Base-by-base conservation (phyloP, 108 stramenopile species). In the Fragilaria crotonensis region DNA sequence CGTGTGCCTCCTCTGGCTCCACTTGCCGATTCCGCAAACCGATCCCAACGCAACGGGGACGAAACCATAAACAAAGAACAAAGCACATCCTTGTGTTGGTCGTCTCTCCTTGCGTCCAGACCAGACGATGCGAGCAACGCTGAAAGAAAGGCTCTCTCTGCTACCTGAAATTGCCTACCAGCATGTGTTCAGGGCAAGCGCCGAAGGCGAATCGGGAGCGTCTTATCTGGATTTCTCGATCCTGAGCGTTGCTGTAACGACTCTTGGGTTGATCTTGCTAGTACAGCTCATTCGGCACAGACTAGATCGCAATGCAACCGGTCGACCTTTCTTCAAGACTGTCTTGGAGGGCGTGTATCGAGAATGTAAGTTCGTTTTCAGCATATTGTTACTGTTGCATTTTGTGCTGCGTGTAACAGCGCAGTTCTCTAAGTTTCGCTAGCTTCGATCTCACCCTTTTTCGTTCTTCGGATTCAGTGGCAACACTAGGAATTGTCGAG, bases 301-400 rank as follows among this genome's bases (percentile, higher is more conserved):
- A 31, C 31, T 92, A 19, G 87, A 93, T 64, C 68, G 64, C 30
- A 60, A 59, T 19, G 87, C 86, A 25, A 72, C 65, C 23, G 83
- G 79, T 11, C 63, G 64, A 28, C 85, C 81, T 1, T 89, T 87
- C 58, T 84, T 78, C 58, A 58, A 77, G 26, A 74, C 72, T 22
- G 91, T 93, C 18, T 25, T 93, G 60, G 78, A 87, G 31, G 67
- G 66, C 36, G 78, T 85, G 32, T 89, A 93, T 57, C 67, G 80
- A 9, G 91, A 93, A 75, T 46, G 82, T 88, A 72, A 81, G 86
- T 76, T 5, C 4, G 18, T 1, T 57, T 32, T 1, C 30, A 23
- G 17, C 5, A 30, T 32, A 28, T 25, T 63, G 9, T 61, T 33
- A 9, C 4, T 17, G 22, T 41, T 61, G 27, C 17, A 23, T 22